Conservation (phyloP, 345 rosid species). For the Pelargonium nanum region DNA sequence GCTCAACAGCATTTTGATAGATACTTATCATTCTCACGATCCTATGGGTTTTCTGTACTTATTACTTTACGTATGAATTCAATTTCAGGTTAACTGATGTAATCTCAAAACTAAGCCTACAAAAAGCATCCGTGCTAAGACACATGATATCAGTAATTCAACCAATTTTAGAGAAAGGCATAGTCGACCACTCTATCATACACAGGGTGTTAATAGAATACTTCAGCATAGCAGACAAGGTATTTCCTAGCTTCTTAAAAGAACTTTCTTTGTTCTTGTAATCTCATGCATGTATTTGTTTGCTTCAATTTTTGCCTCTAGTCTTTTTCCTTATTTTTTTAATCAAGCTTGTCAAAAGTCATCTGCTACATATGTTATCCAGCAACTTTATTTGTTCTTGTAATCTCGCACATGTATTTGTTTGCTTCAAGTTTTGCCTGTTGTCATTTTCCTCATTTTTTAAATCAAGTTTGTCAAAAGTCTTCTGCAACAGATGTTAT, state of each 20-base stretch:
- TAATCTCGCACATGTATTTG: background rate
- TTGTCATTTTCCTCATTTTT: constrained; percentile 9
- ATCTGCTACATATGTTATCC: constrained; percentile 69
- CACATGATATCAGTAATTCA: constrained; percentile 72
- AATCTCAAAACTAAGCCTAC: constrained; percentile 59
- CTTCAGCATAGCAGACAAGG: constrained; percentile 75
- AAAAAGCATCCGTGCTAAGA: constrained; percentile 55
- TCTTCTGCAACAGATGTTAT: constrained; percentile 68
- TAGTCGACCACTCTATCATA: constrained; percentile 74
- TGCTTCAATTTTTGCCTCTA: background rate
- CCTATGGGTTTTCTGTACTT: background rate
- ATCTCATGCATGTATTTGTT: background rate
- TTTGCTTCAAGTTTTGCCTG: background rate
- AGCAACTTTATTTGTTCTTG: constrained; percentile 29
- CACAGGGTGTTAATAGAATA: constrained; percentile 76
- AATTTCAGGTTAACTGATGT: constrained; percentile 64
- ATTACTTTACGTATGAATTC: constrained; percentile 6
- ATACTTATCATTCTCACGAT: background rate
- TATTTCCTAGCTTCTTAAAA: constrained; percentile 15
- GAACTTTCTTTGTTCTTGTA: background rate
- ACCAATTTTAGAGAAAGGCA: constrained; percentile 91
- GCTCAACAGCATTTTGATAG: background rate
- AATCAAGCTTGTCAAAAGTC: constrained; percentile 30
- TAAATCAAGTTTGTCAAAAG: constrained; percentile 29
- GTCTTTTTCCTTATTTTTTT: constrained; percentile 12